Base-by-base conservation (phyloP, 2,329 filamentous ascomycete genomes). In the Xylariaceae sp. region DNA sequence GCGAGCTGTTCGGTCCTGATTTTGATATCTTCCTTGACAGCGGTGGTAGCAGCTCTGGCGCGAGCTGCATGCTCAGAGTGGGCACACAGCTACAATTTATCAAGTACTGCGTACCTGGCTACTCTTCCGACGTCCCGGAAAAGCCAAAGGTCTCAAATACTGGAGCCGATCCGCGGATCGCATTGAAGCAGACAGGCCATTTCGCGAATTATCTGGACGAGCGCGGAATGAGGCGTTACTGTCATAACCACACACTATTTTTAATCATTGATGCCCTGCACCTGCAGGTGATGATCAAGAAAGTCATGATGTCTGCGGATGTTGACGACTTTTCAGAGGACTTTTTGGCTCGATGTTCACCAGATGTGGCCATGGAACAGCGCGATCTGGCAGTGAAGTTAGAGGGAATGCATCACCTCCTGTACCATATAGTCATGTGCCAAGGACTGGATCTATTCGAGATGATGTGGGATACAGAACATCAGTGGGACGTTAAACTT, bases 191-290 rank as follows among this genome's bases (percentile, higher is more conserved):
- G 7, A 32, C 27, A 3, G 27, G 27, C 12, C 27, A 12, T 16
- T 32, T 14, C 16, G 27, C 27, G 5, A 32, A 32, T n/a, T n/a
- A n/a, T n/a, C n/a, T n/a, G 7, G 27, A 8, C 27, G 4, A 4
- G 27, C 4, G 19, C 4, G 16, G 34, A 11, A 5, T n/a, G 3
- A 38, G 22, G 20, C 4, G 84, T 56, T 78, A 83, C 47, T 67
- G 27, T 17, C 36, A 50, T 14, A 50, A 48, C 38, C 8, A 35
- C 6, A 39, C 43, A 12, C 16, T 45, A 11, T 33, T 34, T 11
- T 49, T 43, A 41, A 20, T 50, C 10, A 23, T 55, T 25, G 25
- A 33, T 7, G 50, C 43, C 33, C 37, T 21, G 19, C 48, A 32
- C 10, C 53, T 41, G 22, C 14, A 32, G 6, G 44, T 42, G 3